Evolutionary conservation across 257 asterid species (phyloP).

Genomic region (Penstemon eatonii): DNA sequence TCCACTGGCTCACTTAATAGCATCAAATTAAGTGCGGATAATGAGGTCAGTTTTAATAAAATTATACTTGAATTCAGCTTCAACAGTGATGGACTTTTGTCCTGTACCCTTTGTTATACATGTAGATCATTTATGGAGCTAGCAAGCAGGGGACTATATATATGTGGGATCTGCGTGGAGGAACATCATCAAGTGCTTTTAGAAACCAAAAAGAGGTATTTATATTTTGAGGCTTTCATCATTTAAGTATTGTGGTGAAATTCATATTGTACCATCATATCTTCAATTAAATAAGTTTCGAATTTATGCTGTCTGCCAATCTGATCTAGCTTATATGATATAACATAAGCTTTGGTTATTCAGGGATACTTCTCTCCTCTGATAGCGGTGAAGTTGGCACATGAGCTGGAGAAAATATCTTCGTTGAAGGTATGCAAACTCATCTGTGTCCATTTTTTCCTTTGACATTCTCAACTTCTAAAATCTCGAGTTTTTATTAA

Average conservation of each 20-base stretch:
- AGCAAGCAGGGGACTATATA: constrained; percentile 69
- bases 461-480: not conserved
- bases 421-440: constrained; percentile 68
- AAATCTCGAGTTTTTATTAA: not conserved
- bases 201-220: constrained; percentile 69
- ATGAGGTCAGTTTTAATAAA: constrained; percentile 55
- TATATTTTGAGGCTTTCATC: constrained; percentile 19
- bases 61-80: not conserved
- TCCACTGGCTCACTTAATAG: constrained; percentile 63
- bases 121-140: constrained; percentile 87
- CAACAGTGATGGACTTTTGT: constrained; percentile 20
- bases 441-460: not conserved
- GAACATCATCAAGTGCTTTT: constrained; percentile 66
- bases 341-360: constrained; percentile 27
- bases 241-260: constrained; percentile 11
- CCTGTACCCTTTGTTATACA: constrained; percentile 27
- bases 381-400: constrained; percentile 61
- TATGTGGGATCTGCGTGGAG: constrained; percentile 97
- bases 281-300: constrained; percentile 9
- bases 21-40: constrained; percentile 68
- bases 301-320: constrained; percentile 14
- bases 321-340: constrained; percentile 11
- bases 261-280: not conserved
- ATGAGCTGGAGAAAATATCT: constrained; percentile 74
- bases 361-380: constrained; percentile 74